Evolutionary conservation across 2,329 filamentous ascomycete species (phyloP), one percentile per base, ranked within the genome.

Genomic region (Aspergillus puulaauensis): DNA sequence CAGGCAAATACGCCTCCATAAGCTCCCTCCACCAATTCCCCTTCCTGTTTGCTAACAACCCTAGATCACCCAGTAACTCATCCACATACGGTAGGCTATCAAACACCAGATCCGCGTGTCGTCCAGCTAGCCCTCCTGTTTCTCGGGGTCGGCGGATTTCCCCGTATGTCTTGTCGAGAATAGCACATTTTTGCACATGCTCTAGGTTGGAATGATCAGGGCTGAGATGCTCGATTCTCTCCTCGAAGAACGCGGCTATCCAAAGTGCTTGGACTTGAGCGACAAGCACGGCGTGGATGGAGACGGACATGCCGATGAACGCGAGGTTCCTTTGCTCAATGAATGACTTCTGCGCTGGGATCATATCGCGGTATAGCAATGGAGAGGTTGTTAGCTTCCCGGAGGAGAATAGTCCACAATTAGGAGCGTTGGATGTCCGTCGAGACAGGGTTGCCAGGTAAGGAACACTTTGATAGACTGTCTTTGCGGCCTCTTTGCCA

Each of bases 11-110:
- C 11, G 63, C 39, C 33, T 59, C 61, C 52, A 68, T 65, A 23
- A 68, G n/a, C 56, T 70, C 69, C n/a, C 58, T 52, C 52, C 65
- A 61, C 27, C 61, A 56, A 23, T 63, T 61, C 14, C 37, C 48
- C 46, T 70, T 73, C 57, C 69, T 61, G 61, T 41, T 63, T 17
- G 76, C 77, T 27, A 79, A 74, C 55, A 90, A 69, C 0, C 82
- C 86, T 47, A 90, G 66, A 68, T 91, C 88, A 6, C 74, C 74
- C 58, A 88, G 70, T 66, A 91, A 68, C 66, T 85, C 68, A 70
- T 90, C 88, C 31, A 89, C 70, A 65, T 90, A 91, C 9, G 87
- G 87, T 58, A 91, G 68, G 0, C 81, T 81, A 67, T 91, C 89
- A 68, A 90, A 90, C 8, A 88, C 52, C 5, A 58, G 47, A 55